phyloP scores from a whole-genome alignment of 2,329 filamentous ascomycete species.

The Colletotrichum euphorbiae region DNA sequence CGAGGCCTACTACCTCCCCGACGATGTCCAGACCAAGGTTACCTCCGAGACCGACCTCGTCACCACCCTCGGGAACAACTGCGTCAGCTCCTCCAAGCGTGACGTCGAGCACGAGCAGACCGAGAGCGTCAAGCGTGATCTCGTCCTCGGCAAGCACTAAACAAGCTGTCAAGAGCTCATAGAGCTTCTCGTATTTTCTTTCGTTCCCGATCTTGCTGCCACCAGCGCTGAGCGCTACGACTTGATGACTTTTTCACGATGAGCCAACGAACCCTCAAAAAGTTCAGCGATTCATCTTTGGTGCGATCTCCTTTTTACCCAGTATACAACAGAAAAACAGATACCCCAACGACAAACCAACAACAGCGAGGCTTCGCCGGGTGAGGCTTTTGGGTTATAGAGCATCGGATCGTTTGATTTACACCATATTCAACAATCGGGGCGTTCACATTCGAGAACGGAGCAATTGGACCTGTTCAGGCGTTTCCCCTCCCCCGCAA shows the following conservation, averaged over 20 bases:
- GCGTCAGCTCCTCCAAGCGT: slow-evolving; percentile 41
- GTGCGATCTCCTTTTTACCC: neutral
- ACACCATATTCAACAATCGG: neutral
- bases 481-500: slow-evolving; percentile 13
- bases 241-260: slow-evolving; percentile 26
- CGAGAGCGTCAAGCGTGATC: slow-evolving; percentile 47
- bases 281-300: slow-evolving; percentile 18
- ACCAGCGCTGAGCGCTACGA: slow-evolving; percentile 37
- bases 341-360: slow-evolving; percentile 26
- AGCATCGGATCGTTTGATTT: slow-evolving; percentile 10
- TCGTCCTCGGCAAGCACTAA: slow-evolving; percentile 47
- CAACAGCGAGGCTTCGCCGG: slow-evolving; percentile 14
- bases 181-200: neutral
- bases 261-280: slow-evolving; percentile 10
- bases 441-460: slow-evolving; percentile 9
- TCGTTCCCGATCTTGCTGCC: neutral
- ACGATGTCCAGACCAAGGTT: slow-evolving; percentile 68
- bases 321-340: slow-evolving; percentile 15
- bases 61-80: slow-evolving; percentile 59
- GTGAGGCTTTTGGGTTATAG: slow-evolving; percentile 22
- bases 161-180: too few relatives aligned
- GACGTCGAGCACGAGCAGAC: slow-evolving; percentile 33
- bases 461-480: slow-evolving; percentile 36
- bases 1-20: slow-evolving; percentile 64
- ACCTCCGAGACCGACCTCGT: slow-evolving; percentile 62